Conservation (phyloP, 2,329 filamentous ascomycete species). For the Tolypocladium inflatum region DNA sequence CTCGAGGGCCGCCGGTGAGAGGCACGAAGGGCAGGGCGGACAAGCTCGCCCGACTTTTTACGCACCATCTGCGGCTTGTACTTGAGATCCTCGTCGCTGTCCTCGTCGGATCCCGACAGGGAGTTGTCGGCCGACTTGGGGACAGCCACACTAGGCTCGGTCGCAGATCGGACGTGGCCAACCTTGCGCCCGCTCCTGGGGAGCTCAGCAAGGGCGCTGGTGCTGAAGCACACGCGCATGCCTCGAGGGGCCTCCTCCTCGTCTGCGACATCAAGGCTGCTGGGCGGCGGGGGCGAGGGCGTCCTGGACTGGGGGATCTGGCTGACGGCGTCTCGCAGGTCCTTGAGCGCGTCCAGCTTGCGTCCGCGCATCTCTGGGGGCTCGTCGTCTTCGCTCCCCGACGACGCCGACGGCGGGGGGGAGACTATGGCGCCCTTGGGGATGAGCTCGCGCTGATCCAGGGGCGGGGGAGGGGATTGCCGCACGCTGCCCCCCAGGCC, state of each 20-base stretch:
- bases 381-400: constrained; percentile 78
- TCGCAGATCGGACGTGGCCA: constrained; percentile 44
- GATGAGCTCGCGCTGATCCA: constrained; percentile 55
- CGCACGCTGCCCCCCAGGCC: constrained; percentile 49
- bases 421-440: constrained; percentile 81
- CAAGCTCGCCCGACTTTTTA: constrained; percentile 96
- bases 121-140: constrained; percentile 40
- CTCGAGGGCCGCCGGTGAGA: constrained; percentile 81
- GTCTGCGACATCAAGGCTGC: neutral
- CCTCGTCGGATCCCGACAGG: constrained; percentile 48
- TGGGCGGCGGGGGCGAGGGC: constrained; percentile 31
- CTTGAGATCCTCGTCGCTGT: constrained; percentile 47
- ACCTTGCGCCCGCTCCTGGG: constrained; percentile 29
- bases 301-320: constrained; percentile 48
- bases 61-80: constrained; percentile 85
- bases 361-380: constrained; percentile 34
- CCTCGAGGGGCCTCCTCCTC: neutral
- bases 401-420: constrained; percentile 74
- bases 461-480: constrained; percentile 76
- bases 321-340: constrained; percentile 75
- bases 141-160: constrained; percentile 41
- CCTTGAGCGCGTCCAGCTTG: constrained; percentile 44
- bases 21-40: constrained; percentile 79
- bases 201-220: constrained; percentile 32
- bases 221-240: constrained; percentile 39